Conservation (phyloP, 1,139 yeast species). For the Pichia sp. region DNA sequence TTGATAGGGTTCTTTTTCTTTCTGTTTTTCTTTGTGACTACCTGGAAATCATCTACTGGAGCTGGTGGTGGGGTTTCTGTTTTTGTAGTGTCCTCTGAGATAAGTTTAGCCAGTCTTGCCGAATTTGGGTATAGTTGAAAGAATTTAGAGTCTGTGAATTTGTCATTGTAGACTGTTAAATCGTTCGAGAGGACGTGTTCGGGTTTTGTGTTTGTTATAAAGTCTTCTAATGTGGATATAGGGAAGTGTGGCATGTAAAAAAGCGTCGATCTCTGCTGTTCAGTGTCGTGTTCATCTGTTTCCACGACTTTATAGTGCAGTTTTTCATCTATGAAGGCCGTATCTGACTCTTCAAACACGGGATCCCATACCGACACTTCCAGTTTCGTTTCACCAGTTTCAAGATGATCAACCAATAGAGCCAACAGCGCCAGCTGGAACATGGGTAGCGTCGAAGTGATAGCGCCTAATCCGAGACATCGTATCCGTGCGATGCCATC, state of each 20-base stretch:
- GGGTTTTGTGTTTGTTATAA: constrained; percentile 37
- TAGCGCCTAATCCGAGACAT: constrained; percentile 34
- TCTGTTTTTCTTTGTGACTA: constrained; percentile 30
- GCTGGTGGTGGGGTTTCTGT: constrained; percentile 11
- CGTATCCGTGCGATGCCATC: constrained; percentile 16
- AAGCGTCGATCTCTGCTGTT: constrained; percentile 15
- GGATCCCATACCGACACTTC: constrained; percentile 48
- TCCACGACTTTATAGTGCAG: constrained; percentile 32
- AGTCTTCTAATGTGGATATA: constrained; percentile 39
- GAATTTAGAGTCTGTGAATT: constrained; percentile 39
- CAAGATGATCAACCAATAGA: constrained; percentile 17
- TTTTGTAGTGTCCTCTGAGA: not conserved
- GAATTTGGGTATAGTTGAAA: constrained; percentile 39
- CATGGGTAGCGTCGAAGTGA: constrained; percentile 22
- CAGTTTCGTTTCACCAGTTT: not conserved
- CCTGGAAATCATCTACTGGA: constrained; percentile 33
- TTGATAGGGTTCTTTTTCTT: constrained; percentile 30
- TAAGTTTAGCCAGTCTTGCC: constrained; percentile 30
- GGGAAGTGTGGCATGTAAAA: constrained; percentile 57
- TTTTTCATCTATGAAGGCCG: constrained; percentile 27
- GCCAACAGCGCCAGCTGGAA: constrained; percentile 30
- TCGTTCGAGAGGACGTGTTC: constrained; percentile 45
- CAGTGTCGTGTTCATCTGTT: constrained; percentile 4
- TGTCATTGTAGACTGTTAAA: constrained; percentile 42
- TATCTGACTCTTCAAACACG: constrained; percentile 39